Conservation (phyloP, 352 stramenopile species). For the Phytopythium chamaehyphon region DNA sequence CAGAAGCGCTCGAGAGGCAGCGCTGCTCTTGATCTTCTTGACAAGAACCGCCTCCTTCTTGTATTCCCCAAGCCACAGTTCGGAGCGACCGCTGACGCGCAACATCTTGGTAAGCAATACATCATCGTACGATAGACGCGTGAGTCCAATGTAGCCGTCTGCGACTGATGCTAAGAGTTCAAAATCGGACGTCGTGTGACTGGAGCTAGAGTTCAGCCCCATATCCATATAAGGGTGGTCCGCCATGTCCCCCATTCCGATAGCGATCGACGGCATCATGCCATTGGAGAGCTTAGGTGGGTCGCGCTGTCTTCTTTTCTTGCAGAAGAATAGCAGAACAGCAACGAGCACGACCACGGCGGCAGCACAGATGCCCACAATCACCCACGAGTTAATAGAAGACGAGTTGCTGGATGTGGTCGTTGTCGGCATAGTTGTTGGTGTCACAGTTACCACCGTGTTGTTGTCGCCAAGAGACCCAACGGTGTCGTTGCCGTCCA, state of each 20-base stretch:
- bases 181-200: constrained; percentile 70
- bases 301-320: constrained; percentile 30
- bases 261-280: constrained; percentile 40
- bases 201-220: constrained; percentile 42
- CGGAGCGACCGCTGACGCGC: constrained; percentile 63
- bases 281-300: constrained; percentile 48
- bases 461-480: constrained; percentile 10
- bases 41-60: constrained; percentile 55
- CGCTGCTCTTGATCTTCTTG: constrained; percentile 82
- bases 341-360: constrained; percentile 28
- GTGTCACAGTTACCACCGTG: constrained; percentile 12
- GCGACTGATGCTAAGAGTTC: constrained; percentile 60
- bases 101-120: constrained; percentile 71
- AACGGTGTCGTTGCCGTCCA: constrained; percentile 7
- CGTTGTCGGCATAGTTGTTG: neutral
- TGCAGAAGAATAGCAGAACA: constrained; percentile 33
- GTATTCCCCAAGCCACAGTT: constrained; percentile 77
- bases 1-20: constrained; percentile 53
- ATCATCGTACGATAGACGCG: constrained; percentile 63
- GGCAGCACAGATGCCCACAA: constrained; percentile 33
- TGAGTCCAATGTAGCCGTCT: constrained; percentile 66
- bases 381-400: constrained; percentile 40
- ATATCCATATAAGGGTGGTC: constrained; percentile 62
- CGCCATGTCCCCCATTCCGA: constrained; percentile 53
- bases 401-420: constrained; percentile 21